Evolutionary conservation across 768 basidiomycete species (phyloP), one percentile per base, ranked within the genome.

Genomic region (Termitomyces sp.): DNA sequence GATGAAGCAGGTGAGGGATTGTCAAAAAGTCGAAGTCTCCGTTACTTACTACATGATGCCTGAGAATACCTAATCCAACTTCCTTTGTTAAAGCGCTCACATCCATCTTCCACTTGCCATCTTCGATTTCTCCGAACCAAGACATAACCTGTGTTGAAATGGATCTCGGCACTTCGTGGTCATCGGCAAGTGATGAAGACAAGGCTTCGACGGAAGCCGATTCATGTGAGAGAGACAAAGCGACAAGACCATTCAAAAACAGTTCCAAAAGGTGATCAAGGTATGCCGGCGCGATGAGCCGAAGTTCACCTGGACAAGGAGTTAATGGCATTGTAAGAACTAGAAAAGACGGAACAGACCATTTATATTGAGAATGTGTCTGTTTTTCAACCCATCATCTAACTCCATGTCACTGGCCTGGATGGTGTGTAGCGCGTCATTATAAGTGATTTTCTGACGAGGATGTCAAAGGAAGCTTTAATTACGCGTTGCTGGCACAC

Each of bases 321-420:
- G 47, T 43, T 32, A 53, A 56, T 5, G n/a, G 38, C 1, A 42
- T 9, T 57, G 10, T 32, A 11, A 2, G 31, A 17, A 57, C 29
- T 56, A 56, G 36, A 36, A 29, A 47, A 2, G 47, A 38, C 60
- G n/a, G 14, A 15, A 59, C 40, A 62, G 67, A 89, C 92, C 88
- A 60, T 89, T 81, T 2, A 95, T 77, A 53, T 85, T 76, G 15
- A 97, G 84, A 31, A 98, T 83, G 5, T 87, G 87, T 47, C 81
- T 80, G n/a, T 86, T 83, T 56, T 75, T 81, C 36, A 97, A 72
- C 1, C 88, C 92, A 17, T 64, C 71, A 7, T 78, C 77, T 25
- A 97, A 73, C 70, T 97, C 94, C 0, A 68, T 74, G 59, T 94
- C 89, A 70, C 92, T 94, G 4, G 94, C 92, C 68, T 97, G 95